These are phyloP conservation scores for Leishmania amazonensis DNA, from an alignment of 208 protist genomes.

Conservation along the genomic window DNA sequence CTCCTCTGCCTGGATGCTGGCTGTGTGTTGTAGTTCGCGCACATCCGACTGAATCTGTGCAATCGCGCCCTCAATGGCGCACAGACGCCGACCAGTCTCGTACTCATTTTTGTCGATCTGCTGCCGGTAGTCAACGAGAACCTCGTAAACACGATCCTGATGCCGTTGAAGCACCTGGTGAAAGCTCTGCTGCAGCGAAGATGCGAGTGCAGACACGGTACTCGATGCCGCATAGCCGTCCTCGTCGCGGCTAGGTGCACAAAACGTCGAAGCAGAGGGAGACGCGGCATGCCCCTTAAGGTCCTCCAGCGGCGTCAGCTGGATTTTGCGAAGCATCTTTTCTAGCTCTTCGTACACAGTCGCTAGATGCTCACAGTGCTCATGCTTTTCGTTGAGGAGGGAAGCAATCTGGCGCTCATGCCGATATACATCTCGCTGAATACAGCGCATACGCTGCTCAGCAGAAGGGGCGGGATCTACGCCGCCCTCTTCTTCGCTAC, in stretches of 20 bases:
- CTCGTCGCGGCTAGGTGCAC: background rate
- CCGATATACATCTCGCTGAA: constrained; percentile 16
- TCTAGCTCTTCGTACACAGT: constrained; percentile 31
- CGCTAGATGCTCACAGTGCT: constrained; percentile 35
- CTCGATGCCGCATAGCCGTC: background rate
- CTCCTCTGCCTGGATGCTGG: background rate
- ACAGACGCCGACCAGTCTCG: constrained; percentile 19
- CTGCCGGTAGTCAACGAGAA: constrained; percentile 18
- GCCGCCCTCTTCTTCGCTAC: background rate
- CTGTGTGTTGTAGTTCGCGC: constrained; percentile 2
- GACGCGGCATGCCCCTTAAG: background rate
- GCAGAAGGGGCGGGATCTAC: constrained; percentile 6
- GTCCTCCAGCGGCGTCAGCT: background rate
- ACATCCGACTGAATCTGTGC: constrained; percentile 18
- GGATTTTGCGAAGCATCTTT: constrained; percentile 20
- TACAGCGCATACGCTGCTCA: constrained; percentile 20
- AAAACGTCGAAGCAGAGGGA: background rate
- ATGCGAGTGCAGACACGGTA: background rate
- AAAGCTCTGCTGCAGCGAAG: background rate
- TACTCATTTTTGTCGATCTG: constrained; percentile 20
- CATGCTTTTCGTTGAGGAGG: constrained; percentile 29
- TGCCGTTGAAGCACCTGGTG: constrained; percentile 9
- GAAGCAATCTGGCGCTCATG: constrained; percentile 16
- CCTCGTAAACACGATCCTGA: constrained; percentile 29
- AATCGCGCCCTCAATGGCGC: constrained; percentile 11